Conservation (phyloP, 768 basidiomycete species). For the Russula earlei region DNA sequence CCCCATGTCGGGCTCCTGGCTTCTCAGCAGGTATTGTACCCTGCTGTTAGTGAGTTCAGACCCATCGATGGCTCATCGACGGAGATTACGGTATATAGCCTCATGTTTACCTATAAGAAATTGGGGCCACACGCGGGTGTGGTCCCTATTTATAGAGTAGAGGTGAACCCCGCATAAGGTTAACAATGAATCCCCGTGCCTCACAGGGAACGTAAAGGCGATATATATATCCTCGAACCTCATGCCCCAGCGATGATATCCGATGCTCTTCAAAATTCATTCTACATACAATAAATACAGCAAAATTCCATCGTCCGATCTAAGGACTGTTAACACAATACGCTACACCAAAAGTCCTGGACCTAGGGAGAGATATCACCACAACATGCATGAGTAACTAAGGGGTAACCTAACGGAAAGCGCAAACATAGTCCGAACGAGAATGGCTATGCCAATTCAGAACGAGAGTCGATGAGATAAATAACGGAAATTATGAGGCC, state of each 20-base stretch:
- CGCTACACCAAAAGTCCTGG: constrained; percentile 12
- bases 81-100: no score
- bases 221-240: no score
- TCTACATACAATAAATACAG: constrained; percentile 20
- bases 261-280: constrained; percentile 8
- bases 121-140: no score
- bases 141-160: no score
- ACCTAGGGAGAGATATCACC: background rate
- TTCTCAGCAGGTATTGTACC: no score
- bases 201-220: no score
- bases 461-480: background rate
- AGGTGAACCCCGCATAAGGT: no score
- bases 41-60: no score
- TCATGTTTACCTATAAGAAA: no score
- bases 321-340: constrained; percentile 13
- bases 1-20: no score
- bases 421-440: background rate
- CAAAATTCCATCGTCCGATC: constrained; percentile 9
- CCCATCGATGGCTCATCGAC: no score
- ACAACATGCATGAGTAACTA: background rate
- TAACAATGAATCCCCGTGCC: no score
- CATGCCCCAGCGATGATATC: background rate
- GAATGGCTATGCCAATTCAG: constrained; percentile 1
- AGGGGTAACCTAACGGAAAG: constrained; percentile 2
- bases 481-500: background rate